These are phyloP conservation scores for Diaporthe sp. DNA, from an alignment of 2,329 filamentous ascomycete genomes.

Conservation along the genomic window DNA sequence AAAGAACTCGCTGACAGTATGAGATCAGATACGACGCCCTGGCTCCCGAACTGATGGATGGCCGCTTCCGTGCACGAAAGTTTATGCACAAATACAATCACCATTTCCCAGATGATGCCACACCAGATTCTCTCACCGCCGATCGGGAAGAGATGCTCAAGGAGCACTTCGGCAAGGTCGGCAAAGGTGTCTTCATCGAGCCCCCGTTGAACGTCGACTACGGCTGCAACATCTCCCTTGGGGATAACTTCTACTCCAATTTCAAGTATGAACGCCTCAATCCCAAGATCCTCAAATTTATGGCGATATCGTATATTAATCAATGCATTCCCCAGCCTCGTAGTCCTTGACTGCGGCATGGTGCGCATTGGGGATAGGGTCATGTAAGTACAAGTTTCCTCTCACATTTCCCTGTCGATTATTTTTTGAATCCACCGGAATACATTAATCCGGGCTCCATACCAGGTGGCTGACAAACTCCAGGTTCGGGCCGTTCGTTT, in stretches of 20 bases:
- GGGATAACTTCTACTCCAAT: constrained; percentile 74
- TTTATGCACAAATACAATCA: constrained; percentile 72
- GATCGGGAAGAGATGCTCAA: constrained; percentile 61
- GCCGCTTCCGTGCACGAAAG: constrained; percentile 67
- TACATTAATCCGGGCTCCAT: too few species aligned
- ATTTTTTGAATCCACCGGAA: too few species aligned
- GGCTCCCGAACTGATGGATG: constrained; percentile 61
- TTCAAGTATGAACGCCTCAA: constrained; percentile 59
- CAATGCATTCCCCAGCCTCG: constrained; percentile 53
- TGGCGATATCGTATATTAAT: constrained; percentile 55
- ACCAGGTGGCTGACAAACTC: too few species aligned
- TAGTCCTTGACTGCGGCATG: constrained; percentile 80
- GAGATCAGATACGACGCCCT: constrained; percentile 62
- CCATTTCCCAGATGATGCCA: constrained; percentile 64
- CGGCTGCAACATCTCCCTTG: constrained; percentile 74
- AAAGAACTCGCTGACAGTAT: not conserved
- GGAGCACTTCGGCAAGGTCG: constrained; percentile 63
- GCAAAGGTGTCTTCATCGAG: constrained; percentile 69
- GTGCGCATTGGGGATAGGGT: constrained; percentile 79
- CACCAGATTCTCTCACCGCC: constrained; percentile 53
- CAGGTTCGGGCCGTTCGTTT: constrained; percentile 77
- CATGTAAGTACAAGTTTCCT: constrained; percentile 49
- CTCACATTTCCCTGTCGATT: too few species aligned
- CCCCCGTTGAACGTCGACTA: constrained; percentile 75
- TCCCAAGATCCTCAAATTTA: not conserved